phyloP scores from a whole-genome alignment of 2,329 filamentous ascomycete genomes.

The Colletotrichum cordylinicola region DNA sequence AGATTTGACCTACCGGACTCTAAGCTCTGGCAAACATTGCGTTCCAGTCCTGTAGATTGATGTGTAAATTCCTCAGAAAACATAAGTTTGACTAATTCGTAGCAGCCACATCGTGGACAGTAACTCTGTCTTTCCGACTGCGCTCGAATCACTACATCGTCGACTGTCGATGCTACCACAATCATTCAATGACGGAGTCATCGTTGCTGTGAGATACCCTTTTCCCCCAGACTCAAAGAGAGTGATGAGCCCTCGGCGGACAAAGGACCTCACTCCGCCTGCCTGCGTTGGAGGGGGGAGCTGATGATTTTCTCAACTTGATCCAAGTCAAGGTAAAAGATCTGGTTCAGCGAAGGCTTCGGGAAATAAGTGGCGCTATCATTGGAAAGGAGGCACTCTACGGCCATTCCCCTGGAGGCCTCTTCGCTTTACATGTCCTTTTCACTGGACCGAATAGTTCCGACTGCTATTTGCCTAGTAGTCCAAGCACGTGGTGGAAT shows the following conservation, averaged over 20 bases:
- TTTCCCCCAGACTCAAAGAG: conserved; percentile 21
- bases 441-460: conserved; percentile 46
- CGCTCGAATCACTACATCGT: conserved; percentile 29
- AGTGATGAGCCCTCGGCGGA: conserved; percentile 34
- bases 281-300: conserved; percentile 42
- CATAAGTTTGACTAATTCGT: not conserved
- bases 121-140: conserved; percentile 39
- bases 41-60: conserved; percentile 31
- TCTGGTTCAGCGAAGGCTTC: conserved; percentile 33
- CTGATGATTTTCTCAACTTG: conserved; percentile 48
- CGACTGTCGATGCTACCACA: conserved; percentile 25
- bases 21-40: conserved; percentile 21
- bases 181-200: conserved; percentile 30
- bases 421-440: conserved; percentile 51
- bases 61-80: not conserved
- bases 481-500: conserved; percentile 55
- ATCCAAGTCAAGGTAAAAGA: conserved; percentile 44
- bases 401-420: conserved; percentile 55
- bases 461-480: conserved; percentile 48
- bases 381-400: conserved; percentile 47
- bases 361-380: conserved; percentile 25
- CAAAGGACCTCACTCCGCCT: conserved; percentile 34
- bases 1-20: conserved; percentile 26
- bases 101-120: conserved; percentile 39
- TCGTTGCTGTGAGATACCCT: conserved; percentile 39